A percentile compares a stretch with the other conserved stretches of the same genome.
These are phyloP conservation scores for Sphaerulina vaccinii DNA, from an alignment of 2,329 filamentous ascomycete species.

Conservation along the genomic window DNA sequence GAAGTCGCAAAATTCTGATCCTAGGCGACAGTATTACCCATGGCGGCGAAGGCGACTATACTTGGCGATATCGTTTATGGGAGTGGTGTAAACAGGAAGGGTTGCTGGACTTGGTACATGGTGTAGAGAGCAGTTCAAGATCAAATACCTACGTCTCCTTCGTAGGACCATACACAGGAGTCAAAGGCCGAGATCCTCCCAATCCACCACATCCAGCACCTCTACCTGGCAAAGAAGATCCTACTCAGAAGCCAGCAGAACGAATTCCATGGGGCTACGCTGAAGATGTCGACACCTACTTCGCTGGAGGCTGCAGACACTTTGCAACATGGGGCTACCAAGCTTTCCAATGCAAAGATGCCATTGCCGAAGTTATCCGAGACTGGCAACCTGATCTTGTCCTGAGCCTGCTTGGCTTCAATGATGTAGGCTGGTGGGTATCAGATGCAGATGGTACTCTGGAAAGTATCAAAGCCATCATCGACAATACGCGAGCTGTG, in stretches of 20 bases:
- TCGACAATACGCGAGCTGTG: constrained; percentile 35
- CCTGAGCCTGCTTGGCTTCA: constrained; percentile 30
- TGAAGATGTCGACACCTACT: constrained; percentile 30
- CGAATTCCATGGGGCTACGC: constrained; percentile 36
- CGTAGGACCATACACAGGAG: constrained; percentile 40
- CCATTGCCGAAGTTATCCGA: constrained; percentile 33
- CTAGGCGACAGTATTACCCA: constrained; percentile 31
- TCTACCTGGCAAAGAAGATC: constrained; percentile 12
- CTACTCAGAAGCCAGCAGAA: neutral
- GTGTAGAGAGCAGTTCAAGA: neutral
- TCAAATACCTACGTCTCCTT: constrained; percentile 23
- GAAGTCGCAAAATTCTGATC: constrained; percentile 25
- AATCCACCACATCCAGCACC: constrained; percentile 16
- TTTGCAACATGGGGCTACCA: constrained; percentile 36
- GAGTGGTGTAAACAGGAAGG: constrained; percentile 38
- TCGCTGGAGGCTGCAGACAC: constrained; percentile 19
- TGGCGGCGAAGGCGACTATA: constrained; percentile 42
- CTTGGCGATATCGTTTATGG: constrained; percentile 47
- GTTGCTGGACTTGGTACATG: neutral
- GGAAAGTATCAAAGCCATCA: constrained; percentile 31
- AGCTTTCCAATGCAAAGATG: constrained; percentile 34
- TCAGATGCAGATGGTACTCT: constrained; percentile 25
- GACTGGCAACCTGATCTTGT: constrained; percentile 36
- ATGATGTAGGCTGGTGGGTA: constrained; percentile 30
- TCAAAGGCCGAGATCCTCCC: constrained; percentile 39